phyloP scores from a whole-genome alignment of 1,284 basidiomycete species.

The Ganoderma resinaceum region DNA sequence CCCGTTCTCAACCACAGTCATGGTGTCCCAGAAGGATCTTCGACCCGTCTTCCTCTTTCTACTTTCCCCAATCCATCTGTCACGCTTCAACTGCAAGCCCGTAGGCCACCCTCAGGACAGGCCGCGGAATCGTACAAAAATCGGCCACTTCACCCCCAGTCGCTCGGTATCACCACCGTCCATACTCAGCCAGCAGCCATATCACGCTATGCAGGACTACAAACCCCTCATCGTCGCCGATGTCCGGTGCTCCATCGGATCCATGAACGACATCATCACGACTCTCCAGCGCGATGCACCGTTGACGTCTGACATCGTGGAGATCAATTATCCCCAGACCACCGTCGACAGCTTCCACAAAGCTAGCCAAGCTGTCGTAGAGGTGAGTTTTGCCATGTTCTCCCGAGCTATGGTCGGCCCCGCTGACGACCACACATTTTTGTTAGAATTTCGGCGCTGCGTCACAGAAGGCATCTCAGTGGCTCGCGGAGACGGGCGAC shows the following conservation, averaged over 20 bases:
- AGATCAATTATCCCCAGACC: slow-evolving; percentile 8
- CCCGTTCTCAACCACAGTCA: slow-evolving; percentile 1
- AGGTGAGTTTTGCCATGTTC: slow-evolving; percentile 1
- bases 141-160: background rate
- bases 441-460: background rate
- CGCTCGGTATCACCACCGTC: background rate
- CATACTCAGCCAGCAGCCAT: background rate
- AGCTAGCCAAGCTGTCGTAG: slow-evolving; percentile 3
- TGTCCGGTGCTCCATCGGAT: slow-evolving; percentile 9
- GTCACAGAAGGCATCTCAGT: background rate
- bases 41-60: background rate
- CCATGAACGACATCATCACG: slow-evolving; percentile 13
- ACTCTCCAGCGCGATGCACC: slow-evolving; percentile 11
- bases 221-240: slow-evolving; percentile 10
- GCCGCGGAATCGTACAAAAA: background rate
- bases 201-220: background rate
- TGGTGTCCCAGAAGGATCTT: background rate
- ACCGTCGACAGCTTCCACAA: slow-evolving; percentile 9
- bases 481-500: slow-evolving; percentile 13
- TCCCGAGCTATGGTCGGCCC: background rate
- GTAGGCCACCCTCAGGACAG: background rate
- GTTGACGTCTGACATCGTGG: slow-evolving; percentile 13
- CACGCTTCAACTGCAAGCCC: background rate
- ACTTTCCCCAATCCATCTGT: background rate
- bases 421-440: background rate